Evolutionary conservation across 345 rosid genomes (phyloP).

Genomic region (Limnanthes douglasii): DNA sequence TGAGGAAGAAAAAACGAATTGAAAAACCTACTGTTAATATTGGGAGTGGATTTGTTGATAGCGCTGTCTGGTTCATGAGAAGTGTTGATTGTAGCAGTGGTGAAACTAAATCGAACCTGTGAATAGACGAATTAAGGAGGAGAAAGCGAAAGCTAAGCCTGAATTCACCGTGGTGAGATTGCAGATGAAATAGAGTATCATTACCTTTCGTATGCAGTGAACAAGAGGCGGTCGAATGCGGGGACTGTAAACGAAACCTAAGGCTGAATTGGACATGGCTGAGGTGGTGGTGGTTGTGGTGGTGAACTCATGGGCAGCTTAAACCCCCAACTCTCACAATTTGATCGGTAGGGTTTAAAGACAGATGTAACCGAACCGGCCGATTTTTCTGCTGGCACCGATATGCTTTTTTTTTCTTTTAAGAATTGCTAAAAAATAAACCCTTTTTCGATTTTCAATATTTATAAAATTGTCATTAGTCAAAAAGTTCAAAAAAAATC

Average conservation of each 20-base stretch:
- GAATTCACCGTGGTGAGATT: background rate
- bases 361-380: too few species aligned
- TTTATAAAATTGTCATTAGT: too few species aligned
- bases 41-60: slow-evolving; percentile 6
- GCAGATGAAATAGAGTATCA: background rate
- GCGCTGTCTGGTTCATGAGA: slow-evolving; percentile 31
- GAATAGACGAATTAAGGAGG: background rate
- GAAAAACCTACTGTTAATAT: slow-evolving; percentile 5
- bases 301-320: too few species aligned
- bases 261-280: slow-evolving; percentile 41
- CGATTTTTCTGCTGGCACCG: too few species aligned
- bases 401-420: too few species aligned
- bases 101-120: slow-evolving; percentile 26
- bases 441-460: too few species aligned
- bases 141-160: background rate
- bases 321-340: too few species aligned
- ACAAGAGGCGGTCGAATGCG: slow-evolving; percentile 22
- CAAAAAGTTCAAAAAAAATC: too few species aligned
- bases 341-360: too few species aligned
- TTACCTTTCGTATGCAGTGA: slow-evolving; percentile 33
- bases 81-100: slow-evolving; percentile 24
- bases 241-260: slow-evolving; percentile 28
- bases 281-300: too few species aligned
- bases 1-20: background rate
- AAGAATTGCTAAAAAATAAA: too few species aligned